Evolutionary conservation across 2,329 filamentous ascomycete genomes (phyloP).

Genomic region (Pseudopyrenochaeta lycopersici): DNA sequence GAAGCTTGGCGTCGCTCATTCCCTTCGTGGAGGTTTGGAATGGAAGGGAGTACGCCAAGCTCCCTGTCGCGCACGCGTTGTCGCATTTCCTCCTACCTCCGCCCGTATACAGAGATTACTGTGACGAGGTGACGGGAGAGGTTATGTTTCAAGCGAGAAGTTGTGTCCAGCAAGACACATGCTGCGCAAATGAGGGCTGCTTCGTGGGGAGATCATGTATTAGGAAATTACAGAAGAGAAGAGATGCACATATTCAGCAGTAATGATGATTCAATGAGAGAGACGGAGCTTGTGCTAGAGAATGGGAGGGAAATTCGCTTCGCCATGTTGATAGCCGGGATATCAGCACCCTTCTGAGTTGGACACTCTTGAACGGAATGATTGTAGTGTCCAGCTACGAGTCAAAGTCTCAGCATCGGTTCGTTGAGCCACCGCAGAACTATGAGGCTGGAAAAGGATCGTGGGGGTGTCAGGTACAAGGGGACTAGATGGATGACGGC

Average conservation of each 20-base stretch:
- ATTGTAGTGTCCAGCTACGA: not conserved
- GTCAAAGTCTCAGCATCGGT: not conserved
- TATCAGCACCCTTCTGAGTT: too few relatives aligned
- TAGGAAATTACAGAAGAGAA: too few relatives aligned
- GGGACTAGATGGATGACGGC: not conserved
- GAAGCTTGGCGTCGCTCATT: slow-evolving; percentile 31
- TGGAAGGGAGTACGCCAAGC: slow-evolving; percentile 33
- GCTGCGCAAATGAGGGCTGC: not conserved
- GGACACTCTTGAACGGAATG: not conserved
- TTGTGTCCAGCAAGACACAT: not conserved
- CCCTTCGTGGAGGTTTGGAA: slow-evolving; percentile 33
- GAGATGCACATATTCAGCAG: not conserved
- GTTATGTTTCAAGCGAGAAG: slow-evolving; percentile 4
- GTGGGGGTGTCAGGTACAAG: not conserved
- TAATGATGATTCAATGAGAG: not conserved
- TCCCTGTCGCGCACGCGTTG: slow-evolving; percentile 24
- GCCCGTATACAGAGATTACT: slow-evolving; percentile 19
- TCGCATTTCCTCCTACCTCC: slow-evolving; percentile 20
- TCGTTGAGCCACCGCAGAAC: not conserved
- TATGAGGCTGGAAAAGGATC: slow-evolving; percentile 3
- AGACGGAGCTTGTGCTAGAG: too few relatives aligned
- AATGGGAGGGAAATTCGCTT: too few relatives aligned
- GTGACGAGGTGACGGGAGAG: slow-evolving; percentile 15
- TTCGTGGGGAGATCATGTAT: too few relatives aligned
- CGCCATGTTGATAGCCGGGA: too few relatives aligned